A percentile compares a stretch with the other conserved stretches of the same genome.
These are phyloP conservation scores for Kregervanrija delftensis DNA, from an alignment of 805 yeast genomes.

Conservation along the genomic window DNA sequence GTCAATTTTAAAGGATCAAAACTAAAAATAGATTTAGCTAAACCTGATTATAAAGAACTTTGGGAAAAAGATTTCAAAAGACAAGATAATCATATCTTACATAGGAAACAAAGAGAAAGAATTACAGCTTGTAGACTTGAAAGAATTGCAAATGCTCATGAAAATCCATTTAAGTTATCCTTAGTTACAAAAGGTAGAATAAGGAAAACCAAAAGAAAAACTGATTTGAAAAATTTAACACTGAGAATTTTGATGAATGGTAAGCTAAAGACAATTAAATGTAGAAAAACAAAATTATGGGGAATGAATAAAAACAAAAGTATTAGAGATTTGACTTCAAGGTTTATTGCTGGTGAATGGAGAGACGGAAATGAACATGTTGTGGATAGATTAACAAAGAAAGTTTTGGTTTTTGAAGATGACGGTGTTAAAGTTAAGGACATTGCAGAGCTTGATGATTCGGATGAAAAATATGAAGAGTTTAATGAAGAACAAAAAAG, in stretches of 20 bases:
- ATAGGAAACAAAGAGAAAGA: constrained; percentile 25
- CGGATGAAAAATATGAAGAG: constrained; percentile 16
- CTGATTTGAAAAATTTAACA: constrained; percentile 45
- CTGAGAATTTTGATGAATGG: constrained; percentile 59
- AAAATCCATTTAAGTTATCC: constrained; percentile 24
- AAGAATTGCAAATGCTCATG: constrained; percentile 41
- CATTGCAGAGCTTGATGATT: not conserved
- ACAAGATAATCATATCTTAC: constrained; percentile 29
- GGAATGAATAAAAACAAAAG: constrained; percentile 71
- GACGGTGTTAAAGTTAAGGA: constrained; percentile 10
- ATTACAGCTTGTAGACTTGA: constrained; percentile 29
- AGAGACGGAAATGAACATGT: constrained; percentile 73
- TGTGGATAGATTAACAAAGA: constrained; percentile 45
- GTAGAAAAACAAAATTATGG: constrained; percentile 82
- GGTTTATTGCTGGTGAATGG: constrained; percentile 66
- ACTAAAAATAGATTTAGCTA: constrained; percentile 56
- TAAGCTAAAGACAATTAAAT: constrained; percentile 45
- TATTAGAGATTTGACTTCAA: constrained; percentile 54
- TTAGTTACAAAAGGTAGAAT: constrained; percentile 45
- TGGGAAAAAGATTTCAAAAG: constrained; percentile 42
- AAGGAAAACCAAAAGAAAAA: constrained; percentile 48
- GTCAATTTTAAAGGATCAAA: constrained; percentile 69
- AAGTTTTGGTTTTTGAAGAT: constrained; percentile 25
- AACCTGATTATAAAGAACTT: constrained; percentile 39
- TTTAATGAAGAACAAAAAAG: constrained; percentile 39